Base-by-base conservation (phyloP, 2,329 filamentous ascomycete genomes). In the Fusarium oxysporum region DNA sequence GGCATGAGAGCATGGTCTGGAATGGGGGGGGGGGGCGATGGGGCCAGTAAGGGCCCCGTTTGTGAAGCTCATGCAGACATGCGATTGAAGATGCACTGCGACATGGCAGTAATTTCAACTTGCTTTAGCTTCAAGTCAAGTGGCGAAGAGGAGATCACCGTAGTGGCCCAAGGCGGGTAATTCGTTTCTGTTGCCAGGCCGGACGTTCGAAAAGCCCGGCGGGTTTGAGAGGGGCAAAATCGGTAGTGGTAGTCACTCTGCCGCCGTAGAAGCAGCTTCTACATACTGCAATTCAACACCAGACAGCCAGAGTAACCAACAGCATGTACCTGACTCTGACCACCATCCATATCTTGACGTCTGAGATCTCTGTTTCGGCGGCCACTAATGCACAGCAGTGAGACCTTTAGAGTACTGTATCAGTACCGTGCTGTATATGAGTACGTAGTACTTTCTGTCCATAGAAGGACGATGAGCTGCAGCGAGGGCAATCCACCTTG, bases 341-440 rank as follows among this genome's bases (percentile, higher is more conserved):
- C 73, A 73, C 70, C 68, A 73, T 50, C 72, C 69, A 75, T 73
- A 62, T 68, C 68, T 75, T 68, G 76, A 71, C 76, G 75, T 79
- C 75, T 76, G 71, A 81, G 77, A 81, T 81, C 77, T 81, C 74
- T 78, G 69, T 69, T 77, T 68, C 77, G 77, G 73, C 75, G 73
- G 75, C 78, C 78, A 76, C 79, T 81, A 80, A 81, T 81, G 80
- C 80, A 80, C 69, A 73, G 68, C 70, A 76, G 60, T 68, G 68
- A 72, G 65, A 63, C 62, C 43, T 65, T 57, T 53, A 50, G 65
- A 69, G 76, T 75, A 76, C 69, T 59, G 47, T 57, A 30, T 28
- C 33, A n/a, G 62, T 67, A 67, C 65, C 54, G 64, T 37, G 57
- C 68, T 65, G 74, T 75, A 73, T 74, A 41, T 54, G 35, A 54